These are phyloP conservation scores for Fusarium transvaalense DNA, from an alignment of 2,329 filamentous ascomycete genomes.

Conservation along the genomic window DNA sequence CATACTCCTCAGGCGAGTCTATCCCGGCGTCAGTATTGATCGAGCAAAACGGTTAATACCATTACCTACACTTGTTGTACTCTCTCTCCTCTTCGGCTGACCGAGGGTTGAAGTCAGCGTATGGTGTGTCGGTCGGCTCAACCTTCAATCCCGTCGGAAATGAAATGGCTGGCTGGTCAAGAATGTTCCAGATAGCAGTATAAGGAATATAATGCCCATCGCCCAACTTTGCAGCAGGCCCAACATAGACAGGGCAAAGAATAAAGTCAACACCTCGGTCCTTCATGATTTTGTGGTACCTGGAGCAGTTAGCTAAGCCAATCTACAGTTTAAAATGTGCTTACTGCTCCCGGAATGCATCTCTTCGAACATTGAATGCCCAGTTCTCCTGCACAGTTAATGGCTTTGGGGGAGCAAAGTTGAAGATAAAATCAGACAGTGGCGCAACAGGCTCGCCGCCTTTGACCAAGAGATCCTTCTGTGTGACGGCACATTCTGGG, in stretches of 20 bases:
- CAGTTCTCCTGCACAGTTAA: not conserved
- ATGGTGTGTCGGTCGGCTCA: not conserved
- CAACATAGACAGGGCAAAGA: slow-evolving; percentile 30
- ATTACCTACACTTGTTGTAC: not conserved
- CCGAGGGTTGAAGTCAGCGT: not conserved
- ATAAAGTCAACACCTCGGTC: not conserved
- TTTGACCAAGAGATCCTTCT: not conserved
- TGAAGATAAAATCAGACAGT: not conserved
- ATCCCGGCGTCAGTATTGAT: not conserved
- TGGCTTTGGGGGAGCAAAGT: not conserved
- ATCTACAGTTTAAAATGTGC: too few species aligned
- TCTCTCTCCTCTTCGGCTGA: not conserved
- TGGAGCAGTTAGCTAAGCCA: not conserved
- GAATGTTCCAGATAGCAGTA: not conserved
- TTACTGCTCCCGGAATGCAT: not conserved
- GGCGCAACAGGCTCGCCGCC: not conserved
- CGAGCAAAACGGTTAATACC: too few species aligned
- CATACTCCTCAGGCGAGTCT: not conserved
- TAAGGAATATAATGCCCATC: not conserved
- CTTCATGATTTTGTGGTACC: not conserved
- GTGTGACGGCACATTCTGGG: not conserved
- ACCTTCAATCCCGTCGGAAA: not conserved
- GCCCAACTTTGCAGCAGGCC: slow-evolving; percentile 37
- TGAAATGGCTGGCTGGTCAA: not conserved
- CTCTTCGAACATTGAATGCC: not conserved